phyloP scores from a whole-genome alignment of 1,139 yeast genomes.

The Suhomyces maxii region DNA sequence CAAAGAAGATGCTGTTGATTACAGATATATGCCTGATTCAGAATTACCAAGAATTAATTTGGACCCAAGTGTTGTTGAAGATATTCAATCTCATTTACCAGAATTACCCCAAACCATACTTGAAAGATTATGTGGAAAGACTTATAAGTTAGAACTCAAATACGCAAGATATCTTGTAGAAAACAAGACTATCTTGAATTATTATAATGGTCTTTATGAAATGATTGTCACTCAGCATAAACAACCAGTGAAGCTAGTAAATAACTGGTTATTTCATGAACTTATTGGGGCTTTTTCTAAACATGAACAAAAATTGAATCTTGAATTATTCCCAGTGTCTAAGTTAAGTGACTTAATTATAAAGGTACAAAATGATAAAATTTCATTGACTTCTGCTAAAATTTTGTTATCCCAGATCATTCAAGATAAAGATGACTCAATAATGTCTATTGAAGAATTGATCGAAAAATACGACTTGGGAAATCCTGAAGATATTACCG shows the following conservation, averaged over 20 bases:
- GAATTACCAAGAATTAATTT: slow-evolving; percentile 69
- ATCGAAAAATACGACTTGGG: slow-evolving; percentile 59
- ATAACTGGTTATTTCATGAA: slow-evolving; percentile 86
- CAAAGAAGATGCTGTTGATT: slow-evolving; percentile 83
- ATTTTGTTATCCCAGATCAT: slow-evolving; percentile 60
- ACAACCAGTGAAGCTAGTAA: slow-evolving; percentile 43
- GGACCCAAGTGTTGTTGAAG: slow-evolving; percentile 31
- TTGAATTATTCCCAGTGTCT: slow-evolving; percentile 29
- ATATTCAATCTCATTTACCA: slow-evolving; percentile 50
- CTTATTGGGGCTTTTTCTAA: slow-evolving; percentile 68
- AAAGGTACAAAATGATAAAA: slow-evolving; percentile 21
- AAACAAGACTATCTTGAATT: slow-evolving; percentile 44
- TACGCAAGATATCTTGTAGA: slow-evolving; percentile 68
- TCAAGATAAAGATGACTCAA: slow-evolving; percentile 39
- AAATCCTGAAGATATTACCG: slow-evolving; percentile 31
- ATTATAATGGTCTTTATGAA: slow-evolving; percentile 50
- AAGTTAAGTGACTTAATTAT: slow-evolving; percentile 28
- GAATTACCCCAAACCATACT: slow-evolving; percentile 64
- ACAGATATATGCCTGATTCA: slow-evolving; percentile 92
- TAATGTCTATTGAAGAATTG: slow-evolving; percentile 36
- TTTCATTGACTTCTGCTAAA: slow-evolving; percentile 60
- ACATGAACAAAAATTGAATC: slow-evolving; percentile 41
- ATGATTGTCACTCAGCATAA: slow-evolving; percentile 17
- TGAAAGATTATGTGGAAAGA: slow-evolving; percentile 45
- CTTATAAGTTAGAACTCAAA: slow-evolving; percentile 62